Base-by-base conservation (phyloP, 2,329 filamentous ascomycete genomes). In the Chalaropsis ovoidea region DNA sequence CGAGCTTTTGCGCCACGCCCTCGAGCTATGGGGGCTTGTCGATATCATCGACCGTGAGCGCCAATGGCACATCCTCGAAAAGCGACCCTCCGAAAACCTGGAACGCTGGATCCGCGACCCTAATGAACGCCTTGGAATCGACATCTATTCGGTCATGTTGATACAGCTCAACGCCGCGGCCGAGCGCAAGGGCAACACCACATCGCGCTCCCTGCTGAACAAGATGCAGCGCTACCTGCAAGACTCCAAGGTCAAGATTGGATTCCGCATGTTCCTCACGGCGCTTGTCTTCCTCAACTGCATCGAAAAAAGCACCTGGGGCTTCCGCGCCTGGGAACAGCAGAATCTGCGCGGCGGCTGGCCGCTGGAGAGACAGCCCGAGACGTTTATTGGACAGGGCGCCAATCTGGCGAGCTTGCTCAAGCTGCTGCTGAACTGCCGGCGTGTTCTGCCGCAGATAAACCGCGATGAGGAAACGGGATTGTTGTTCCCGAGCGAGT, bases 231-330 rank as follows among this genome's bases (percentile, higher is more conserved):
- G 83, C 17, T 77, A 80, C 45, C 75, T 87, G 41, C 80, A 85
- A 67, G 82, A 85, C 70, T 82, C 81, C 73, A 83, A 84, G 70
- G 79, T 78, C 65, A 82, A 80, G 70, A 78, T 83, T 64, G 81
- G 80, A 41, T 85, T 85, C 70, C 80, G 80, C 69, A 81, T 85
- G 74, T 86, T 84, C 70, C 78, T 86, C 24, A 80, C 83, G 2
- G 80, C 82, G 2, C 73, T 87, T 65, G 81, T 87, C 64, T 81
- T 86, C 68, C 78, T 87, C 61, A 86, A 85, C 70, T 86, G 83
- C 69, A 77, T 86, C 15, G 85, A 87, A 71, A 87, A 86, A 74
- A 84, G 83, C 0, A 86, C 84, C 0, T 87, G 84, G 85, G 81
- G 82, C 0, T 86, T 86, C 75, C 85, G 86, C 68, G 83, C 82